A percentile compares a stretch with the other conserved stretches of the same genome.
These are phyloP conservation scores for Aspergillus piperis DNA, from an alignment of 2,329 filamentous ascomycete species.

Conservation along the genomic window DNA sequence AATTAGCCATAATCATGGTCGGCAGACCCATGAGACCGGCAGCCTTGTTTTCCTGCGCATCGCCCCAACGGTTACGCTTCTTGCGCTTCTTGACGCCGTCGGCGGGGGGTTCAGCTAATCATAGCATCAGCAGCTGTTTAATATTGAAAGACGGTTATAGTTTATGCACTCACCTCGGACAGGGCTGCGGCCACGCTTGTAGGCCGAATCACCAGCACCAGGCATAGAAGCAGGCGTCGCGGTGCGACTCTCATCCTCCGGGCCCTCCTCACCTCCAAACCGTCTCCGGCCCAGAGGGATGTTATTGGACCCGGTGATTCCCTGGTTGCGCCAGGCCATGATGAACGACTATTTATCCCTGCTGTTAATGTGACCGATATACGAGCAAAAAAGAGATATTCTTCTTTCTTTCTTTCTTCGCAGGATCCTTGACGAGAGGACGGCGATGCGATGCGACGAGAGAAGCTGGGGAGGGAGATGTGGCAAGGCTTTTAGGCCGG, in stretches of 20 bases:
- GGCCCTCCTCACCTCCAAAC: constrained; percentile 67
- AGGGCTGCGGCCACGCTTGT: constrained; percentile 91
- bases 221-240: constrained; percentile 50
- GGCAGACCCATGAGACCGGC: constrained; percentile 96
- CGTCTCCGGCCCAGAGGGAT: constrained; percentile 87
- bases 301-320: constrained; percentile 97
- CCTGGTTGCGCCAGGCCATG: constrained; percentile 69
- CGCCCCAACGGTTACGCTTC: constrained; percentile 98
- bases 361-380: constrained; percentile 12
- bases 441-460: neutral
- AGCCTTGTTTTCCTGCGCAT: constrained; percentile 96
- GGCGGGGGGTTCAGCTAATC: constrained; percentile 50
- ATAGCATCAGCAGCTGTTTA: constrained; percentile 27
- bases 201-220: constrained; percentile 50
- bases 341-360: neutral
- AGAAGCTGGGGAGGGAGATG: constrained; percentile 5
- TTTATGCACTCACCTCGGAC: constrained; percentile 64
- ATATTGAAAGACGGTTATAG: neutral
- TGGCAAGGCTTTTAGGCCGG: constrained; percentile 13
- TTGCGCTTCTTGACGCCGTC: constrained; percentile 88
- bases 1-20: constrained; percentile 93
- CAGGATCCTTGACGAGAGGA: neutral
- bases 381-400: constrained; percentile 7
- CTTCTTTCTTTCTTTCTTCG: neutral
- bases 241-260: constrained; percentile 48